Conservation (phyloP, 2,329 filamentous ascomycete species). For the Aspergillaceae sp. region DNA sequence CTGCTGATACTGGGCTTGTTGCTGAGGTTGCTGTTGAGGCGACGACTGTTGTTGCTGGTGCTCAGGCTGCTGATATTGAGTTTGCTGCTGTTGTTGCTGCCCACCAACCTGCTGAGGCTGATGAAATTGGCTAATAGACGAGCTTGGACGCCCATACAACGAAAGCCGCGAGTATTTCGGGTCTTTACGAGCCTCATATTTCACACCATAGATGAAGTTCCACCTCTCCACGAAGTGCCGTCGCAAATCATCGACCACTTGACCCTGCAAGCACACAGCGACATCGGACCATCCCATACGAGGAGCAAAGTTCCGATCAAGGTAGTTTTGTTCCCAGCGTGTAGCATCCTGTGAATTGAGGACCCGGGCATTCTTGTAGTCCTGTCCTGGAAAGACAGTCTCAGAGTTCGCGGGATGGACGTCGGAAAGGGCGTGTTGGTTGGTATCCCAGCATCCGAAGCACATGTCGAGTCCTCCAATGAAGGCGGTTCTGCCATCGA, state of each 20-base stretch:
- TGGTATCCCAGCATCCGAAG: constrained; percentile 83
- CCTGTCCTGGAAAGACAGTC: constrained; percentile 79
- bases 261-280: constrained; percentile 64
- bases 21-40: not conserved
- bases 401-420: constrained; percentile 68
- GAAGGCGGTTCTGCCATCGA: constrained; percentile 73
- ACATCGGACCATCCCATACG: constrained; percentile 94
- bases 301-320: constrained; percentile 68
- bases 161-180: constrained; percentile 38
- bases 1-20: not conserved
- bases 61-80: constrained; percentile 1
- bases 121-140: constrained; percentile 9
- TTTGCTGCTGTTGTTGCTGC: constrained; percentile 7
- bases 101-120: constrained; percentile 12
- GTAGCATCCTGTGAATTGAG: constrained; percentile 71
- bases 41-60: not conserved
- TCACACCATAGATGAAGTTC: constrained; percentile 83
- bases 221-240: constrained; percentile 78
- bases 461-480: constrained; percentile 88
- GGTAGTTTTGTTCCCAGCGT: constrained; percentile 77
- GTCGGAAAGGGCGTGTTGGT: constrained; percentile 76
- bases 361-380: constrained; percentile 82
- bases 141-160: constrained; percentile 25
- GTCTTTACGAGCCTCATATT: constrained; percentile 58
- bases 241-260: constrained; percentile 64